Evolutionary conservation across 2,329 filamentous ascomycete genomes (phyloP).

Genomic region (Fusarium sp.): DNA sequence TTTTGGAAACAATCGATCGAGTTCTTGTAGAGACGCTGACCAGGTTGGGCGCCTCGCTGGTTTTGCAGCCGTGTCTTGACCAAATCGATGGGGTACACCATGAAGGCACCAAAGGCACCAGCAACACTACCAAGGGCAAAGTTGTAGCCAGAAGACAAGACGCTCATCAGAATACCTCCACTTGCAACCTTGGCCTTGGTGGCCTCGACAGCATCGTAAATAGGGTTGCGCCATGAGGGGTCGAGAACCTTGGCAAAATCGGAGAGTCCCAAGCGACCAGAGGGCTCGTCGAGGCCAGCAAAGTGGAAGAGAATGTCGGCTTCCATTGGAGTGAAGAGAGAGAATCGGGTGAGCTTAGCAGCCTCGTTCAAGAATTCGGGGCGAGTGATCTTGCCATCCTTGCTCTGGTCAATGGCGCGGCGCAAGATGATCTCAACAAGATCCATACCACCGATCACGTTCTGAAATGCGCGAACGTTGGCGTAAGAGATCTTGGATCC

Average conservation of each 20-base stretch:
- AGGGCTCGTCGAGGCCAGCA: slow-evolving; percentile 89
- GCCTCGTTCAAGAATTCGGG: slow-evolving; percentile 96
- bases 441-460: slow-evolving; percentile 98
- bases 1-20: slow-evolving; percentile 95
- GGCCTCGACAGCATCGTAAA: slow-evolving; percentile 62
- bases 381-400: slow-evolving; percentile 92
- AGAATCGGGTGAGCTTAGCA: slow-evolving; percentile 90
- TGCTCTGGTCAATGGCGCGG: slow-evolving; percentile 84
- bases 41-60: slow-evolving; percentile 84
- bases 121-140: slow-evolving; percentile 90
- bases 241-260: slow-evolving; percentile 98
- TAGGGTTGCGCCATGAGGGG: slow-evolving; percentile 82
- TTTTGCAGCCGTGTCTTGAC: slow-evolving; percentile 99
- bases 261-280: slow-evolving; percentile 80
- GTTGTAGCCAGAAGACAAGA: slow-evolving; percentile 82
- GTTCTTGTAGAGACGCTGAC: slow-evolving; percentile 94
- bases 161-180: slow-evolving; percentile 65
- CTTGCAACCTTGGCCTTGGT: slow-evolving; percentile 52
- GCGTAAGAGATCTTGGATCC: slow-evolving; percentile 97
- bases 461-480: slow-evolving; percentile 97
- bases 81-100: slow-evolving; percentile 98
- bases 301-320: slow-evolving; percentile 99
- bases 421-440: slow-evolving; percentile 93
- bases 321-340: slow-evolving; percentile 97
- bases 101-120: slow-evolving; percentile 97